phyloP scores from a whole-genome alignment of 2,329 filamentous ascomycete genomes.

The Pseudocercospora fijiensis region DNA sequence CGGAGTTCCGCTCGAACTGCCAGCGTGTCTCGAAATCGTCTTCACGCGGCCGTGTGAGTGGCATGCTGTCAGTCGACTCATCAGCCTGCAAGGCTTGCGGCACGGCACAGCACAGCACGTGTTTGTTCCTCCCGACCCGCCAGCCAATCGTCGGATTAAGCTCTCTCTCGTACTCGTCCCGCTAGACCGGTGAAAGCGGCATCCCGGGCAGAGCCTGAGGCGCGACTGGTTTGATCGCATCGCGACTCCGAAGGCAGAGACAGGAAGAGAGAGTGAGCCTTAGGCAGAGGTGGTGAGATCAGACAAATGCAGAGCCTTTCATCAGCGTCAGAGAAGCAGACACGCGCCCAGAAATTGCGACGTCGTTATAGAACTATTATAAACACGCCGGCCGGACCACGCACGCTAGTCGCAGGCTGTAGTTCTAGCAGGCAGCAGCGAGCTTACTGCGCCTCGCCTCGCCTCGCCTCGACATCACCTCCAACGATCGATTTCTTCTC shows the following conservation, averaged over 20 bases:
- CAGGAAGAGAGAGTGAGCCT: neutral
- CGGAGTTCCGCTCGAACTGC: neutral
- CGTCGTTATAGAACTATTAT: neutral
- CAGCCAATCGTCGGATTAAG: neutral
- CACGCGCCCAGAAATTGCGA: neutral
- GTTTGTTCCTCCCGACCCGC: slow-evolving; percentile 1
- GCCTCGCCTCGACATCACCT: slow-evolving; percentile 1
- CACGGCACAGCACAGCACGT: neutral
- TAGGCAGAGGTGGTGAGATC: neutral
- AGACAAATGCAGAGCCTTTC: neutral
- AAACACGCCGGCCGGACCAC: neutral
- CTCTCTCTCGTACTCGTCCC: slow-evolving; percentile 4
- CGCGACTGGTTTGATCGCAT: neutral
- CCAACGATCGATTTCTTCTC: neutral
- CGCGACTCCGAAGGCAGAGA: neutral
- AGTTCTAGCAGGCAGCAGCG: neutral
- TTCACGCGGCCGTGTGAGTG: neutral
- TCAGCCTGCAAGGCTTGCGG: neutral
- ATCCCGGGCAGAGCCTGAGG: neutral
- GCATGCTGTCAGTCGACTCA: neutral
- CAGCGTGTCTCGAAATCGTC: neutral
- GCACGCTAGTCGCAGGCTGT: neutral
- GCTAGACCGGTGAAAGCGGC: slow-evolving; percentile 2
- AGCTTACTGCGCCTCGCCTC: neutral
- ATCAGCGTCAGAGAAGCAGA: neutral